Evolutionary conservation across 768 basidiomycete species (phyloP).

Genomic region (Phylloporus rhodoxanthus): DNA sequence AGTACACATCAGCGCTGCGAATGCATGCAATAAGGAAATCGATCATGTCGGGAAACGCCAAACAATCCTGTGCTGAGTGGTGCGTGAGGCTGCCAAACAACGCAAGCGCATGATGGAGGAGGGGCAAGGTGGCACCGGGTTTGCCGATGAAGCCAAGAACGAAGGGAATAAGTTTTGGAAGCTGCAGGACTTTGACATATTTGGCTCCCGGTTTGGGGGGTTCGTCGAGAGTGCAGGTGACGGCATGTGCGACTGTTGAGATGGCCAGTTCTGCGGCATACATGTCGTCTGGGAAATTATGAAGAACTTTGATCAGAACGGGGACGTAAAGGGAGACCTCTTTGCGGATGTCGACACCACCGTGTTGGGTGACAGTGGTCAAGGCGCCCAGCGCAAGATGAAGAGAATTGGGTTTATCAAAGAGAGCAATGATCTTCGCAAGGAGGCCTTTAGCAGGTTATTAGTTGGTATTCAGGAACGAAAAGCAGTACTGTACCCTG

Average conservation of each 20-base stretch:
- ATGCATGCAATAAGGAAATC: slow-evolving; percentile 52
- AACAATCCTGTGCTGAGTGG: slow-evolving; percentile 42
- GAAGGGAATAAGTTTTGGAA: slow-evolving; percentile 40
- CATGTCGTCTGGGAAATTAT: slow-evolving; percentile 46
- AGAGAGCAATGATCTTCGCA: slow-evolving; percentile 49
- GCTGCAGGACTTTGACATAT: slow-evolving; percentile 37
- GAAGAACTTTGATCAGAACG: slow-evolving; percentile 39
- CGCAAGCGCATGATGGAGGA: slow-evolving; percentile 49
- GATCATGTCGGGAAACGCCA: slow-evolving; percentile 38
- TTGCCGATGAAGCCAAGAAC: slow-evolving; percentile 40
- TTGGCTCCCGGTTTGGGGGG: slow-evolving; percentile 33
- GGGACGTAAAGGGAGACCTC: slow-evolving; percentile 42
- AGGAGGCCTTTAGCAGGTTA: slow-evolving; percentile 40
- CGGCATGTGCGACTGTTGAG: slow-evolving; percentile 47
- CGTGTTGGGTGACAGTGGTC: slow-evolving; percentile 57
- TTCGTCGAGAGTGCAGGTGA: slow-evolving; percentile 40
- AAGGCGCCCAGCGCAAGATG: slow-evolving; percentile 52
- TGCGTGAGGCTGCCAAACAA: slow-evolving; percentile 41
- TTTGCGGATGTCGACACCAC: slow-evolving; percentile 43
- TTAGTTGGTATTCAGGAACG: not conserved
- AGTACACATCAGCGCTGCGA: slow-evolving; percentile 49
- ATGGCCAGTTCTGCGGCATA: slow-evolving; percentile 47
- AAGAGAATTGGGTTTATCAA: slow-evolving; percentile 43
- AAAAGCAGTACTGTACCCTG: slow-evolving; percentile 32
- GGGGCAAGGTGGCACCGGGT: slow-evolving; percentile 36